Evolutionary conservation across 2,329 filamentous ascomycete genomes (phyloP).

Genomic region (Aspergillus sp.): DNA sequence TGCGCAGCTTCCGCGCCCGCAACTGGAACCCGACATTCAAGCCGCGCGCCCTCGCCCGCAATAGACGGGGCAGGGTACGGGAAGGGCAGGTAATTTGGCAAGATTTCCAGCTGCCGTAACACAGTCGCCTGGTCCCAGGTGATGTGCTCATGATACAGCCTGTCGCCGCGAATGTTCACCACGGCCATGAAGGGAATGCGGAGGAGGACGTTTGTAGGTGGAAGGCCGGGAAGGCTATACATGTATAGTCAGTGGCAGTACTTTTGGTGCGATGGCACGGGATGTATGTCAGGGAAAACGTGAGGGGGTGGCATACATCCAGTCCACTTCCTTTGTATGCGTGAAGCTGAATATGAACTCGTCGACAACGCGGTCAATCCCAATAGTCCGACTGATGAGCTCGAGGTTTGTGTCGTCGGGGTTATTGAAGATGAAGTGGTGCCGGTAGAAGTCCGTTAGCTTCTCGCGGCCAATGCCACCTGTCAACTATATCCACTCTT

Average conservation of each 20-base stretch:
- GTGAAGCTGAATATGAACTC: slow-evolving; percentile 71
- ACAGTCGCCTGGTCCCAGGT: slow-evolving; percentile 70
- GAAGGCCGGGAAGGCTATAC: slow-evolving; percentile 60
- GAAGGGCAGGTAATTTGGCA: slow-evolving; percentile 69
- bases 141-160: slow-evolving; percentile 73
- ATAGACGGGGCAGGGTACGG: slow-evolving; percentile 51
- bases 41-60: slow-evolving; percentile 42
- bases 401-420: slow-evolving; percentile 69
- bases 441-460: slow-evolving; percentile 69
- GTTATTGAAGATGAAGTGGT: slow-evolving; percentile 78
- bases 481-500: slow-evolving; percentile 39
- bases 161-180: slow-evolving; percentile 70
- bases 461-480: slow-evolving; percentile 70
- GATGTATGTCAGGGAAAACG: background rate
- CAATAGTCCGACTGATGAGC: slow-evolving; percentile 72
- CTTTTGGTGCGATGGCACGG: background rate
- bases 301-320: slow-evolving; percentile 60
- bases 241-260: background rate
- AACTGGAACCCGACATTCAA: slow-evolving; percentile 66
- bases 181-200: slow-evolving; percentile 68
- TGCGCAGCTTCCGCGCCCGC: slow-evolving; percentile 59
- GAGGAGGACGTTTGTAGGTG: slow-evolving; percentile 59
- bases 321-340: slow-evolving; percentile 67
- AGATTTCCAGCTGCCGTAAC: slow-evolving; percentile 63
- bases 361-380: slow-evolving; percentile 72